phyloP scores from a whole-genome alignment of 331 rosid species.

The Ulmus americana region DNA sequence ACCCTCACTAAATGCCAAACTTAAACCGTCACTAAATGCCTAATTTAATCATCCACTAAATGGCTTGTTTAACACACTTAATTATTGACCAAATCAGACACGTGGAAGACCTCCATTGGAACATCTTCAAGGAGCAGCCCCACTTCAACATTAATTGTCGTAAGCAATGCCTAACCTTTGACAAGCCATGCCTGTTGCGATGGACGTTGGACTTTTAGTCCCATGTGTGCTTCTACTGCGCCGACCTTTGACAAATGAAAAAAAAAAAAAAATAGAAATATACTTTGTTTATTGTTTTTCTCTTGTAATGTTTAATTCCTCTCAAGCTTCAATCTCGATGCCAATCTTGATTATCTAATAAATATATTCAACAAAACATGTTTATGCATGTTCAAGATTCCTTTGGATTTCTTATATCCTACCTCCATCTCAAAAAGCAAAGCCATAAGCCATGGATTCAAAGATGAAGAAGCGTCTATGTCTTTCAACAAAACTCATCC shows the following conservation, averaged over 20 bases:
- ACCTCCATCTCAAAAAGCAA: neutral
- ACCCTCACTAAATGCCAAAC: too few species aligned
- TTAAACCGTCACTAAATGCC: too few species aligned
- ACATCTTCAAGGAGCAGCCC: too few species aligned
- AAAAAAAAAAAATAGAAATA: neutral
- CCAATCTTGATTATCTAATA: neutral
- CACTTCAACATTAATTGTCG: too few species aligned
- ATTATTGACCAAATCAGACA: too few species aligned
- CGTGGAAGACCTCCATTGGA: too few species aligned
- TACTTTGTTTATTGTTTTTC: neutral
- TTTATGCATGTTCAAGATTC: too few species aligned
- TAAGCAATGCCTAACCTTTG: neutral
- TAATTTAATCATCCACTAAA: too few species aligned
- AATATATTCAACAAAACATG: too few species aligned
- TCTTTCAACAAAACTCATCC: conserved; percentile 9
- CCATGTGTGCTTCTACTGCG: neutral
- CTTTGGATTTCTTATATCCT: too few species aligned
- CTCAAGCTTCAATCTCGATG: conserved; percentile 12
- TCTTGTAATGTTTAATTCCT: neutral
- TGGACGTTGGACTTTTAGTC: neutral
- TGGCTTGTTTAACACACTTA: too few species aligned
- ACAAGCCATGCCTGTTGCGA: neutral
- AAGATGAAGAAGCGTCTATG: neutral
- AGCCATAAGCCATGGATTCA: neutral
- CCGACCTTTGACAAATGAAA: neutral